These are phyloP conservation scores for Fusarium sp. DNA, from an alignment of 2,329 filamentous ascomycete species.

Conservation along the genomic window DNA sequence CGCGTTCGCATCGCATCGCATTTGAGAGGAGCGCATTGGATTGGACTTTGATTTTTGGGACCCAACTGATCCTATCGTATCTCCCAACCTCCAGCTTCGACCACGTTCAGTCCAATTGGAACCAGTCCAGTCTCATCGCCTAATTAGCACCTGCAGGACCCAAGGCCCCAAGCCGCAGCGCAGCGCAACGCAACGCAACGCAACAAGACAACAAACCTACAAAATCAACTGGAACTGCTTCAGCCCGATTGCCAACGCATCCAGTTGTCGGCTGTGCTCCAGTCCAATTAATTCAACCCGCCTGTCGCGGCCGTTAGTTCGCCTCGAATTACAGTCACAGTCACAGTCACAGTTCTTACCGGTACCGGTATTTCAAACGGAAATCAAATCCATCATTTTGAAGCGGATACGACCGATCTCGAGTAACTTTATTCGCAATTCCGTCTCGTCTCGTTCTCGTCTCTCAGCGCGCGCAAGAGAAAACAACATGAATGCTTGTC, in stretches of 20 bases:
- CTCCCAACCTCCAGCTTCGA: conserved; percentile 21
- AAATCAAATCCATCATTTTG: conserved; percentile 24
- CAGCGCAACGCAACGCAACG: conserved; percentile 14
- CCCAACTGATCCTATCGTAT: conserved; percentile 17
- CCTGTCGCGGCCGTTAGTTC: conserved; percentile 40
- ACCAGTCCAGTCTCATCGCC: conserved; percentile 28
- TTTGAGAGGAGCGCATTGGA: conserved; percentile 14
- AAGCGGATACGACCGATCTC: conserved; percentile 45
- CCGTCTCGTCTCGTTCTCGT: conserved; percentile 11
- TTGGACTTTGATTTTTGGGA: conserved; percentile 4
- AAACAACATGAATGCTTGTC: conserved; percentile 60
- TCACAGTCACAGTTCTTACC: background rate
- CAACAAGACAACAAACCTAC: conserved; percentile 25
- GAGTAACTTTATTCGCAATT: conserved; percentile 48
- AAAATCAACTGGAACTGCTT: conserved; percentile 38
- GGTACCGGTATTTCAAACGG: conserved; percentile 31
- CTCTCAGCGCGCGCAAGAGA: conserved; percentile 53
- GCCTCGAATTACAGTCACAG: conserved; percentile 29
- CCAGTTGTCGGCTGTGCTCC: conserved; percentile 36
- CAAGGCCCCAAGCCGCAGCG: conserved; percentile 5
- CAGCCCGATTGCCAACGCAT: conserved; percentile 39
- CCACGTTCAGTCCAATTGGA: conserved; percentile 20
- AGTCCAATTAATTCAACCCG: conserved; percentile 24
- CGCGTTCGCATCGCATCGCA: conserved; percentile 28
- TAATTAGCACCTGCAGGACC: conserved; percentile 43